Percentiles rank a stretch among this genome's conserved stretches.
phyloP scores from a whole-genome alignment of 306 rosid species.

The Macrotyloma uniflorum region DNA sequence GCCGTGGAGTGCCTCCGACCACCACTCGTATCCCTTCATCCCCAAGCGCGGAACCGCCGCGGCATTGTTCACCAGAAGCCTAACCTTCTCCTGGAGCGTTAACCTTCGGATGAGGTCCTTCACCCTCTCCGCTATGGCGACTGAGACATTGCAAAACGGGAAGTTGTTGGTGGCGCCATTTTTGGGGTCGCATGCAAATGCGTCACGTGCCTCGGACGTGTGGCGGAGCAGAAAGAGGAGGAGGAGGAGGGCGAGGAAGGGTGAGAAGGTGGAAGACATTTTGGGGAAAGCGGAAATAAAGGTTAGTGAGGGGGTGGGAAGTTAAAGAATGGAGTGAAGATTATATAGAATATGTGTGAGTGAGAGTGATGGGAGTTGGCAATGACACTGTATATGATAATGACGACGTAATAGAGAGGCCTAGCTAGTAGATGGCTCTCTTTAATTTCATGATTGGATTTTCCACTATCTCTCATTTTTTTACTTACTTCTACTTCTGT shows the following conservation, averaged over 20 bases:
- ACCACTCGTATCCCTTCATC: slow-evolving; percentile 86
- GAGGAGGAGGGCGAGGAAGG: not conserved
- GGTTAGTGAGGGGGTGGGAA: not conserved
- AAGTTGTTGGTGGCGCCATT: slow-evolving; percentile 44
- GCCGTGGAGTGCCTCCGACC: slow-evolving; percentile 99
- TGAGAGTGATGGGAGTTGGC: not conserved
- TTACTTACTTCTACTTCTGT: not conserved
- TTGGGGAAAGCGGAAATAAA: not conserved
- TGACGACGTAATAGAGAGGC: not conserved
- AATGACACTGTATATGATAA: not conserved
- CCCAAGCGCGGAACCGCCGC: slow-evolving; percentile 75
- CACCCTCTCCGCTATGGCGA: slow-evolving; percentile 60
- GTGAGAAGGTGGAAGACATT: slow-evolving; percentile 46
- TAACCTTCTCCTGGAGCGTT: slow-evolving; percentile 77
- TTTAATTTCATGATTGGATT: slow-evolving; percentile 37
- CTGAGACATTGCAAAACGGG: slow-evolving; percentile 54
- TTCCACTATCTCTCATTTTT: not conserved
- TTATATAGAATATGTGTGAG: slow-evolving; percentile 21
- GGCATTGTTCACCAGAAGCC: slow-evolving; percentile 66
- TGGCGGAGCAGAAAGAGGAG: slow-evolving; percentile 16
- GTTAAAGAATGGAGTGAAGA: slow-evolving; percentile 31
- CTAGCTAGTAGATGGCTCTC: not conserved
- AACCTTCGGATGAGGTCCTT: slow-evolving; percentile 72
- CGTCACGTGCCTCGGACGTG: slow-evolving; percentile 46
- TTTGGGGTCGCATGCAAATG: slow-evolving; percentile 77